Conservation (phyloP, 352 stramenopile species). For the Pythium sp. region DNA sequence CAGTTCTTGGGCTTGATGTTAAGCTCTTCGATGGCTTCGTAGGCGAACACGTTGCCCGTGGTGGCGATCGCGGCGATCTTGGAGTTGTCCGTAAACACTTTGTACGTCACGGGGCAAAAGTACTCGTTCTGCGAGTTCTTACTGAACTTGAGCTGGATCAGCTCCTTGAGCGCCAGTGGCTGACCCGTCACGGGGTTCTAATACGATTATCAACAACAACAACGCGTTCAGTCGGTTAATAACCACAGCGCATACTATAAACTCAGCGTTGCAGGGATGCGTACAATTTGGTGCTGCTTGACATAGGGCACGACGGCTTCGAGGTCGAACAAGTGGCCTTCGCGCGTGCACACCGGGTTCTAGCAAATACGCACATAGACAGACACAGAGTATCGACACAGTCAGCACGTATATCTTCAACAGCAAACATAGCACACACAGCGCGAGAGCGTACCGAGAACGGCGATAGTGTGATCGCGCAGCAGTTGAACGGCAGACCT, state of each 20-base stretch:
- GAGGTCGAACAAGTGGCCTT: slow-evolving; percentile 97
- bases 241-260: background rate
- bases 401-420: background rate
- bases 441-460: slow-evolving; percentile 50
- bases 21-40: slow-evolving; percentile 97
- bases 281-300: slow-evolving; percentile 92
- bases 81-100: slow-evolving; percentile 89
- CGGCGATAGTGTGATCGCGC: slow-evolving; percentile 93
- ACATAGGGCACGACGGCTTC: slow-evolving; percentile 95
- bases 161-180: slow-evolving; percentile 88
- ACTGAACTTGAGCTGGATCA: slow-evolving; percentile 90
- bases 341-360: slow-evolving; percentile 93
- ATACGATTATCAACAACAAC: background rate
- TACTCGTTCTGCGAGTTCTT: slow-evolving; percentile 79
- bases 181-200: slow-evolving; percentile 95
- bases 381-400: background rate
- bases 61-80: slow-evolving; percentile 81
- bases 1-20: slow-evolving; percentile 99
- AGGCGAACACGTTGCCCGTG: slow-evolving; percentile 96
- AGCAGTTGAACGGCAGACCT: slow-evolving; percentile 98
- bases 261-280: slow-evolving; percentile 4
- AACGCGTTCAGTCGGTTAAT: background rate
- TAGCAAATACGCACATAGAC: slow-evolving; percentile 18
- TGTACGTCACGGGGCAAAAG: slow-evolving; percentile 96
- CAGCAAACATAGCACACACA: background rate